phyloP scores from a whole-genome alignment of 2,329 filamentous ascomycete species.

The Cadophora sp. region DNA sequence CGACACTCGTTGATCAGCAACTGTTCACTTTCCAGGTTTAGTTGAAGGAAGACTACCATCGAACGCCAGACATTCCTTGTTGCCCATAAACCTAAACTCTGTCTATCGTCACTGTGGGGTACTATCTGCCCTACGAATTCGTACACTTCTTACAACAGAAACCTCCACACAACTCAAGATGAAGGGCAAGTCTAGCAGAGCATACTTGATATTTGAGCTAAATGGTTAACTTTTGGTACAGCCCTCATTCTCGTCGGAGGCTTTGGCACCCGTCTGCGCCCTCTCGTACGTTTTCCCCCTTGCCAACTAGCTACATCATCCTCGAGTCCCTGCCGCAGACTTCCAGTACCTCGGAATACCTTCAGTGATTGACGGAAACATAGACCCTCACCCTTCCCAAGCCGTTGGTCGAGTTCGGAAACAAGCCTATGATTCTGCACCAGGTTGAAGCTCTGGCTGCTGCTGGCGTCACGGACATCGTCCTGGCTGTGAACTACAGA shows the following conservation, averaged over 20 bases:
- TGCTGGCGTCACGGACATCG: constrained; percentile 95
- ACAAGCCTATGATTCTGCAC: constrained; percentile 99
- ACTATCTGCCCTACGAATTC: constrained; percentile 12
- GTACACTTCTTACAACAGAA: constrained; percentile 15
- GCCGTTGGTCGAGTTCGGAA: constrained; percentile 96
- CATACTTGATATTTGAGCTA: not conserved
- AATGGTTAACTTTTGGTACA: constrained; percentile 48
- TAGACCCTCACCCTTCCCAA: constrained; percentile 97
- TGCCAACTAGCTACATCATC: constrained; percentile 29
- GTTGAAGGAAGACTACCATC: not conserved
- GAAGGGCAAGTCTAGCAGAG: constrained; percentile 40
- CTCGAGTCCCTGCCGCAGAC: constrained; percentile 29
- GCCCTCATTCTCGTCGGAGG: constrained; percentile 99
- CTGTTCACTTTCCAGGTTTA: not conserved
- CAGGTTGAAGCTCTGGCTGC: constrained; percentile 94
- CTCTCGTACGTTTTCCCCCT: constrained; percentile 72
- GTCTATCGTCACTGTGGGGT: constrained; percentile 30
- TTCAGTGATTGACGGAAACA: constrained; percentile 36
- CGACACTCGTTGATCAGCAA: constrained; percentile 16
- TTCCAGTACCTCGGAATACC: constrained; percentile 36
- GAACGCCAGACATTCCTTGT: not conserved
- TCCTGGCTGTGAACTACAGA: constrained; percentile 97
- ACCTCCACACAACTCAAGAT: constrained; percentile 39
- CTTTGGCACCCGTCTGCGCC: constrained; percentile 96
- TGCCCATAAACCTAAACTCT: not conserved